A percentile compares a stretch with the other conserved stretches of the same genome.
Conservation (phyloP, 75 land plant genomes). For the Isoetes taiwanensis region DNA sequence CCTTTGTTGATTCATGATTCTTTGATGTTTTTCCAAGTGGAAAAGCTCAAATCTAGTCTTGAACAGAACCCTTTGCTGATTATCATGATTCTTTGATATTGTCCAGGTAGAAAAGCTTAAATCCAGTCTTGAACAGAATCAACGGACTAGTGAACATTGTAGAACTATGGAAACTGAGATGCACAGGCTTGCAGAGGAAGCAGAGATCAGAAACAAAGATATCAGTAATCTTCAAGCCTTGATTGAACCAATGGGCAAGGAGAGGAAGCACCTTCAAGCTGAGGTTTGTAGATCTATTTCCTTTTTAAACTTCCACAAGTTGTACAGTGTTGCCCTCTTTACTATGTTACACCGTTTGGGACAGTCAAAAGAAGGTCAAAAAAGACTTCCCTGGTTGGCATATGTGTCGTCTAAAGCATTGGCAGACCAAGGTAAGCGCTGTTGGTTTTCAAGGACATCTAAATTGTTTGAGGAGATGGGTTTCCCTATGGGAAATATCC, state of each 20-base stretch:
- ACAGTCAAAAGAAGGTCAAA: neutral
- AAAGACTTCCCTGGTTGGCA: too few relatives aligned
- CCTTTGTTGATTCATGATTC: neutral
- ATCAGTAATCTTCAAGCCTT: slow-evolving; percentile 12
- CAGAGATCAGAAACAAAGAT: slow-evolving; percentile 11
- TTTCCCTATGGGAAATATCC: too few relatives aligned
- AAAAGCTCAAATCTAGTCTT: neutral
- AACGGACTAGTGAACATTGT: slow-evolving; percentile 10
- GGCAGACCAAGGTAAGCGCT: too few relatives aligned
- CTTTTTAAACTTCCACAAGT: neutral
- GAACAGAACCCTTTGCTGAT: neutral
- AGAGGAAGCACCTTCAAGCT: slow-evolving; percentile 15
- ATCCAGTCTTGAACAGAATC: slow-evolving; percentile 13
- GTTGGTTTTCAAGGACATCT: too few relatives aligned
- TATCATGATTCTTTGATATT: neutral
- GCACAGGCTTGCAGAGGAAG: slow-evolving; percentile 13
- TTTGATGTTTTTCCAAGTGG: neutral
- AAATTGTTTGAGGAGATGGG: too few relatives aligned
- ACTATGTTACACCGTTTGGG: too few relatives aligned
- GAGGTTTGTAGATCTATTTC: slow-evolving; percentile 14
- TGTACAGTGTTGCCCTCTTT: neutral
- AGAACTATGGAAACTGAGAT: slow-evolving; percentile 15
- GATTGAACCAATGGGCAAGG: slow-evolving; percentile 17
- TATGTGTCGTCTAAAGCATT: too few relatives aligned
- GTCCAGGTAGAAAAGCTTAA: slow-evolving; percentile 23